These are phyloP conservation scores for Chrysosphaeria jannelii DNA, from an alignment of 2,329 filamentous ascomycete species.

Conservation along the genomic window DNA sequence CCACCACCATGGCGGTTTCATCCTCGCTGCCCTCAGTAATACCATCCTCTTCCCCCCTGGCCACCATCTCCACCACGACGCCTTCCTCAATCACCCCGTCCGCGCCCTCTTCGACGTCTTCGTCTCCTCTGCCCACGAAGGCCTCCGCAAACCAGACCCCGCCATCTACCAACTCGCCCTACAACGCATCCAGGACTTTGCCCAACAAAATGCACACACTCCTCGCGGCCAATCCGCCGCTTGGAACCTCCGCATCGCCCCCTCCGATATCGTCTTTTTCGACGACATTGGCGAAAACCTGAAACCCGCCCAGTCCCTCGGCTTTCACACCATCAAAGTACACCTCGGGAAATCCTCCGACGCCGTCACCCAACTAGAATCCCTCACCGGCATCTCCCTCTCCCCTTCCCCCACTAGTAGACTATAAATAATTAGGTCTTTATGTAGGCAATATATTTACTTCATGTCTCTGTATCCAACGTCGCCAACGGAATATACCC, in stretches of 20 bases:
- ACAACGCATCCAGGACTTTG: constrained; percentile 29
- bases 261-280: constrained; percentile 52
- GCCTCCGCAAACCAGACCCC: constrained; percentile 63
- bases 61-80: constrained; percentile 31
- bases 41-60: constrained; percentile 60
- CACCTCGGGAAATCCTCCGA: constrained; percentile 45
- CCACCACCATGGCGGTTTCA: constrained; percentile 28
- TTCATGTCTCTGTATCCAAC: constrained; percentile 12
- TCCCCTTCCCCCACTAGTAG: too few species aligned
- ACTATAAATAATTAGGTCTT: too few species aligned
- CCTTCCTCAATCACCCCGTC: constrained; percentile 24
- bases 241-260: constrained; percentile 20
- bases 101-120: constrained; percentile 56
- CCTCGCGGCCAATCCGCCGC: constrained; percentile 8
- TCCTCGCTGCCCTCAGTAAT: constrained; percentile 66
- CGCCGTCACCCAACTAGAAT: constrained; percentile 58
- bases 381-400: constrained; percentile 36
- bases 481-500: constrained; percentile 29
- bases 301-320: constrained; percentile 42
- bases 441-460: too few species aligned
- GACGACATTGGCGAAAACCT: constrained; percentile 91
- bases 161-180: constrained; percentile 53
- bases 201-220: constrained; percentile 17
- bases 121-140: constrained; percentile 59
- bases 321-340: constrained; percentile 67